These are phyloP conservation scores for Podaxis sp. DNA, from an alignment of 768 basidiomycete genomes.

Conservation along the genomic window DNA sequence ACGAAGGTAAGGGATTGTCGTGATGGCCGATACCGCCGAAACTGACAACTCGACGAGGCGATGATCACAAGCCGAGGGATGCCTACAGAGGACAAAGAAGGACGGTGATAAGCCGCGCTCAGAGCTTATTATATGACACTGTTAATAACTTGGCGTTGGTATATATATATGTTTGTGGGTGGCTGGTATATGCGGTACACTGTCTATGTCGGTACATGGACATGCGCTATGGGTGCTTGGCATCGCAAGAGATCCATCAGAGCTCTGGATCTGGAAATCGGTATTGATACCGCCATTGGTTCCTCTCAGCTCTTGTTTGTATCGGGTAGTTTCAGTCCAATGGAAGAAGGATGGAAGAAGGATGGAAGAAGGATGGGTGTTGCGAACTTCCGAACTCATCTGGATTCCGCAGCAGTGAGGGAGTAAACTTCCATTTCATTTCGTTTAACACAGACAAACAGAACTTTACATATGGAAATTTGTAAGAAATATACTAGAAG, in stretches of 20 bases:
- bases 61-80: background rate
- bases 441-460: background rate
- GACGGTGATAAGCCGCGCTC: background rate
- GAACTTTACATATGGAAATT: background rate
- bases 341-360: background rate
- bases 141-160: background rate
- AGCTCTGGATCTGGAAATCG: background rate
- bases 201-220: background rate
- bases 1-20: background rate
- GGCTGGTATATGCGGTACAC: background rate
- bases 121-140: background rate
- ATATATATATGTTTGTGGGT: slow-evolving; percentile 3
- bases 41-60: background rate
- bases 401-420: slow-evolving; percentile 2
- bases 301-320: background rate
- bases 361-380: background rate
- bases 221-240: background rate
- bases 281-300: background rate
- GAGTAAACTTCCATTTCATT: background rate
- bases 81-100: background rate
- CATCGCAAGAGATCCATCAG: background rate
- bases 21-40: slow-evolving; percentile 6
- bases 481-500: background rate
- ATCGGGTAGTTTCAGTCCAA: background rate
- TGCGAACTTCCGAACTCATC: background rate